Conservation (phyloP, 495 filamentous ascomycete species). For the Daldinia decipiens region DNA sequence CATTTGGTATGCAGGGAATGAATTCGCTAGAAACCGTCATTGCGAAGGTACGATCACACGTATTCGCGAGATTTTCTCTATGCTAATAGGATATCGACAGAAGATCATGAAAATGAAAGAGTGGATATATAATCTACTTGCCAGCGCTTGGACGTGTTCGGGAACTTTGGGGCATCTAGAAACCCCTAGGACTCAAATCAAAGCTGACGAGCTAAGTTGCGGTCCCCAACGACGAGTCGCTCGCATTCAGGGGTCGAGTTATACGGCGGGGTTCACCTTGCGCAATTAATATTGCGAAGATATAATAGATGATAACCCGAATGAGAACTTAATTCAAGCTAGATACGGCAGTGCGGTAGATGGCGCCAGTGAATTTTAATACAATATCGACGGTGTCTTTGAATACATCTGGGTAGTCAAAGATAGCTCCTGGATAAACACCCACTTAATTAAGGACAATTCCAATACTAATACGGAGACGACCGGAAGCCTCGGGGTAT, state of each 20-base stretch:
- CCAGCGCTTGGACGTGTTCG: not conserved
- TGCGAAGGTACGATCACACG: not conserved
- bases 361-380: not conserved
- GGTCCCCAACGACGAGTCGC: not conserved
- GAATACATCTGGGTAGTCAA: not conserved
- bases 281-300: slow-evolving; percentile 1
- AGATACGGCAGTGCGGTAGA: not conserved
- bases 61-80: not conserved
- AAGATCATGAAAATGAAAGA: not conserved
- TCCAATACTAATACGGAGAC: not conserved
- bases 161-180: not conserved
- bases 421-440: not conserved
- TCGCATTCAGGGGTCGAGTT: slow-evolving; percentile 3
- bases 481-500: not conserved
- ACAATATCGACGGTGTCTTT: not conserved
- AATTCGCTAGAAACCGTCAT: not conserved
- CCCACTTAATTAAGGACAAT: not conserved
- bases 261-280: not conserved
- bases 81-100: slow-evolving; percentile 10
- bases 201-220: not conserved
- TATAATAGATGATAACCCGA: not conserved
- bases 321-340: not conserved
- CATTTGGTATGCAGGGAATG: not conserved
- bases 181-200: not conserved
- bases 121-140: not conserved